These are phyloP conservation scores for Trifolium pratense DNA, from an alignment of 306 rosid species.

Conservation along the genomic window DNA sequence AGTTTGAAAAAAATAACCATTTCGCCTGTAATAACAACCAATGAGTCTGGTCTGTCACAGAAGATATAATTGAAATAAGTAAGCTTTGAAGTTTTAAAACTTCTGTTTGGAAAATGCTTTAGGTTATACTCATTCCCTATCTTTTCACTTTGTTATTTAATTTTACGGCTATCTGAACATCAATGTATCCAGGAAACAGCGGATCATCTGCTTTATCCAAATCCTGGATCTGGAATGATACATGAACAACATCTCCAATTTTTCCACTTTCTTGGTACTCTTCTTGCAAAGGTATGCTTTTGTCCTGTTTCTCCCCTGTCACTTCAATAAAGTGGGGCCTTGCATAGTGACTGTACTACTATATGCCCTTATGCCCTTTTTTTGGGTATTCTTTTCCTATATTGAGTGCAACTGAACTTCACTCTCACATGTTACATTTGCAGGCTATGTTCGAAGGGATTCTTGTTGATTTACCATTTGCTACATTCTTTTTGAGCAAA, in stretches of 20 bases:
- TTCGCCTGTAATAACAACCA: neutral
- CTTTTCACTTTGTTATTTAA: slow-evolving; percentile 39
- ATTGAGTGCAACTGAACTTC: slow-evolving; percentile 4
- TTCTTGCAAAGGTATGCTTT: slow-evolving; percentile 85
- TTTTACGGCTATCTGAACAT: slow-evolving; percentile 42
- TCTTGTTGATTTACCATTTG: slow-evolving; percentile 96
- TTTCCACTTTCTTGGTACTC: slow-evolving; percentile 94
- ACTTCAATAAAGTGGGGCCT: slow-evolving; percentile 17
- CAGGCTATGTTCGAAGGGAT: slow-evolving; percentile 99
- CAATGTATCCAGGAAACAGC: slow-evolving; percentile 75
- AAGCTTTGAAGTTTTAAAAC: slow-evolving; percentile 36
- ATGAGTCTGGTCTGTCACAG: neutral
- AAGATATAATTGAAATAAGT: slow-evolving; percentile 22
- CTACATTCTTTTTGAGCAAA: slow-evolving; percentile 96
- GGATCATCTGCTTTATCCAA: slow-evolving; percentile 94
- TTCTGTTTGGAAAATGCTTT: slow-evolving; percentile 13
- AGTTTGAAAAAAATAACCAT: slow-evolving; percentile 34
- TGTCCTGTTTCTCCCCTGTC: neutral
- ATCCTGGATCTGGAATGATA: slow-evolving; percentile 99
- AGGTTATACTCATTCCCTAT: slow-evolving; percentile 6
- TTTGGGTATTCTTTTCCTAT: slow-evolving; percentile 8
- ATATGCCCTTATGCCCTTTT: slow-evolving; percentile 8
- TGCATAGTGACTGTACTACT: slow-evolving; percentile 17
- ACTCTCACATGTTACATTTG: slow-evolving; percentile 34
- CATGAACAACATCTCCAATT: slow-evolving; percentile 98